phyloP scores from a whole-genome alignment of 2,329 filamentous ascomycete genomes.

The Stachybotrys chartarum region DNA sequence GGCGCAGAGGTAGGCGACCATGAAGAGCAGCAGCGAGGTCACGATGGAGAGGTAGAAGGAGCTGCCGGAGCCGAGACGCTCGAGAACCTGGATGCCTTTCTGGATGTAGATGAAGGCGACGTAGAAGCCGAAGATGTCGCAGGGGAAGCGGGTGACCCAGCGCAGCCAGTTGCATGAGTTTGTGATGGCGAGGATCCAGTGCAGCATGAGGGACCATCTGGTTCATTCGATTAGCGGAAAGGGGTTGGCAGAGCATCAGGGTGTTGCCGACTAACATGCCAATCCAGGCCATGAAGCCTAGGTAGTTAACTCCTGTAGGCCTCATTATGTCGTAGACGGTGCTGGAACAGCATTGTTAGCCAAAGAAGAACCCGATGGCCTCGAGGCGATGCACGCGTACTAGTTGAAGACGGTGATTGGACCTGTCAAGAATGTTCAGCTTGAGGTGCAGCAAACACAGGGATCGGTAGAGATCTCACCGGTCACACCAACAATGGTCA shows the following conservation, averaged over 20 bases:
- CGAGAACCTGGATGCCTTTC: slow-evolving; percentile 82
- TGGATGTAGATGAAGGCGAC: slow-evolving; percentile 88
- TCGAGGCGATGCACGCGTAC: slow-evolving; percentile 27
- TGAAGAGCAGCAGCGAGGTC: slow-evolving; percentile 70
- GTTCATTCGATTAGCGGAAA: background rate
- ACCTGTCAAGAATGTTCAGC: slow-evolving; percentile 30
- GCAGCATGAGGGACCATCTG: slow-evolving; percentile 76
- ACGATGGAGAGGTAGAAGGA: slow-evolving; percentile 75
- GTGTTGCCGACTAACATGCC: slow-evolving; percentile 50
- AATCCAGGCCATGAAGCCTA: slow-evolving; percentile 89
- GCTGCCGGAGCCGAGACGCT: slow-evolving; percentile 58
- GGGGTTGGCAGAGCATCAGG: background rate
- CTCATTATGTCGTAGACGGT: slow-evolving; percentile 86
- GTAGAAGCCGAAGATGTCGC: slow-evolving; percentile 92
- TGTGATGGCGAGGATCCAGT: slow-evolving; percentile 75
- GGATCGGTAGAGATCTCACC: slow-evolving; percentile 32
- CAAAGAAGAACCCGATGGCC: too few relatives aligned
- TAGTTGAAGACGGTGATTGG: slow-evolving; percentile 94
- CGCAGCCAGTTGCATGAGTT: slow-evolving; percentile 85
- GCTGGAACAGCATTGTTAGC: slow-evolving; percentile 20
- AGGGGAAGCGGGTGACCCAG: slow-evolving; percentile 86
- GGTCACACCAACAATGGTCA: slow-evolving; percentile 88
- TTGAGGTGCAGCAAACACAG: background rate
- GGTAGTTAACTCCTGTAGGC: slow-evolving; percentile 70
- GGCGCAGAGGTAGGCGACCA: slow-evolving; percentile 67